Percentiles rank a stretch among this genome's conserved stretches.
phyloP scores from a whole-genome alignment of 768 basidiomycete genomes.

The Stropharia rugosoannulata region DNA sequence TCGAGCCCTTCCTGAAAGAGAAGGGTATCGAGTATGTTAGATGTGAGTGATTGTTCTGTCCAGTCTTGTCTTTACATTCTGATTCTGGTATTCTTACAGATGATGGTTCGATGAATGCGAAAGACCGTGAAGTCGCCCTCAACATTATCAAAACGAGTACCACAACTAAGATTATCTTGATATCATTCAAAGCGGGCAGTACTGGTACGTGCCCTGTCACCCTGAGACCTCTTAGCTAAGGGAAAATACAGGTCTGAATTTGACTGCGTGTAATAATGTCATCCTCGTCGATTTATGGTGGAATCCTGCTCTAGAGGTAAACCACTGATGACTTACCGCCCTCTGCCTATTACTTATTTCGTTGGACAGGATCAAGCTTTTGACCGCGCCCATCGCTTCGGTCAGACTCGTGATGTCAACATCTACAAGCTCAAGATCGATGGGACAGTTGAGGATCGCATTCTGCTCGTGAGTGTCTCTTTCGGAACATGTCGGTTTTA shows the following conservation, averaged over 20 bases:
- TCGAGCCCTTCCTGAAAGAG: constrained; percentile 79
- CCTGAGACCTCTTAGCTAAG: constrained; percentile 5
- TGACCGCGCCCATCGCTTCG: constrained; percentile 87
- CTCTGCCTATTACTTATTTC: not conserved
- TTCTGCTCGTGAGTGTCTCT: constrained; percentile 53
- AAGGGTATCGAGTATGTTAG: constrained; percentile 73
- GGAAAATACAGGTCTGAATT: constrained; percentile 64
- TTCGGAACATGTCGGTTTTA: not conserved
- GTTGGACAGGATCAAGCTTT: constrained; percentile 80
- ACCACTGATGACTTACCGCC: constrained; percentile 18
- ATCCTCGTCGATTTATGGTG: constrained; percentile 95
- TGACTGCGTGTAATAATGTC: constrained; percentile 93
- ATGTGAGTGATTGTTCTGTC: constrained; percentile 58
- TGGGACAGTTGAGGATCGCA: constrained; percentile 85
- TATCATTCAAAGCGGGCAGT: constrained; percentile 95
- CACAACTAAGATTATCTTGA: constrained; percentile 74
- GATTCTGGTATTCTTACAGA: constrained; percentile 44
- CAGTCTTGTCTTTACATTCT: not conserved
- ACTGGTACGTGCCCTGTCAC: constrained; percentile 55
- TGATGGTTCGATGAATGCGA: constrained; percentile 83
- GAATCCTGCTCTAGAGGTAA: constrained; percentile 84
- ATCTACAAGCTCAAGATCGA: constrained; percentile 90
- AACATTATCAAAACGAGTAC: constrained; percentile 65
- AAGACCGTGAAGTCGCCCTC: constrained; percentile 74
- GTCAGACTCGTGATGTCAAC: constrained; percentile 83